Conservation (phyloP, 306 rosid genomes). For the Fagus sylvatica region DNA sequence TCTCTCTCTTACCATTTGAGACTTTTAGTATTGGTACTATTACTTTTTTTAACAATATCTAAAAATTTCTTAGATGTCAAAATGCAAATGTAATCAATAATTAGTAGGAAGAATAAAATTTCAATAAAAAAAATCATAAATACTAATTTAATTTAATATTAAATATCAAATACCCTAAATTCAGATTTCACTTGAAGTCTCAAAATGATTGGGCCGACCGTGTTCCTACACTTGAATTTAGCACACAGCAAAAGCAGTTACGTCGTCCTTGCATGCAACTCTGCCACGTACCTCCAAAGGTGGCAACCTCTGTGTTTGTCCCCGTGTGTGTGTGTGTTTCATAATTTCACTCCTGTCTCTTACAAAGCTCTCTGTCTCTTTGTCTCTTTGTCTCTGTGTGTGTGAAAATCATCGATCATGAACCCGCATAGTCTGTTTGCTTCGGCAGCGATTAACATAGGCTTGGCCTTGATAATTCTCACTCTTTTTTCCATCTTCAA, state of each 20-base stretch:
- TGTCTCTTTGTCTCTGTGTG: not conserved
- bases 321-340: not conserved
- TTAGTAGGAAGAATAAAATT: no score
- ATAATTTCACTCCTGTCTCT: not conserved
- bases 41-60: no score
- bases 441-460: constrained; percentile 81
- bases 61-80: no score
- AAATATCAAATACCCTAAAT: no score
- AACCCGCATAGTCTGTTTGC: constrained; percentile 66
- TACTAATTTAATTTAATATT: no score
- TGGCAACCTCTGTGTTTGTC: constrained; percentile 11
- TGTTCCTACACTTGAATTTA: not conserved
- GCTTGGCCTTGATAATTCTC: constrained; percentile 62
- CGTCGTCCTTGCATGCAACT: constrained; percentile 1
- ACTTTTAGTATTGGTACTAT: no score
- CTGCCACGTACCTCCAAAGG: constrained; percentile 48
- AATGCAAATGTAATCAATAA: no score
- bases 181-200: no score
- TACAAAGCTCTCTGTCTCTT: not conserved
- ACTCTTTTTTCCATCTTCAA: constrained; percentile 78
- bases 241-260: not conserved
- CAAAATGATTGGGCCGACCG: no score
- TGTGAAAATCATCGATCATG: constrained; percentile 39
- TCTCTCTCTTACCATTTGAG: no score
- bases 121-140: no score